Evolutionary conservation across 768 basidiomycete genomes (phyloP).

Genomic region (Tulasnella sp.): DNA sequence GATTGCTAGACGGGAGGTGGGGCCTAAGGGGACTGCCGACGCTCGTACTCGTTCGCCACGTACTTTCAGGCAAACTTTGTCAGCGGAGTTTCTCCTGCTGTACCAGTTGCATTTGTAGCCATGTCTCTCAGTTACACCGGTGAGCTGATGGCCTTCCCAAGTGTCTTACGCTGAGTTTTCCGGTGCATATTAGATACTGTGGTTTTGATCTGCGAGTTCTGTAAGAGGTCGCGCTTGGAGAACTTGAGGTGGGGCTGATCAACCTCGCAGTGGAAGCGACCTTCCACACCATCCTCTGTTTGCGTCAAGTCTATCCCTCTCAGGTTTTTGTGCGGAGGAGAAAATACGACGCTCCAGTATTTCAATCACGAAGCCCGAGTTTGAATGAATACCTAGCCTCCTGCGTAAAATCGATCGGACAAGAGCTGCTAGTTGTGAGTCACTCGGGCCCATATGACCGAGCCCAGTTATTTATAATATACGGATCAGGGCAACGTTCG

Average conservation of each 20-base stretch:
- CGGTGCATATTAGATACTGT: slow-evolving; percentile 9
- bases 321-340: slow-evolving; percentile 82
- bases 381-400: slow-evolving; percentile 88
- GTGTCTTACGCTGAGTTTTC: background rate
- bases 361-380: slow-evolving; percentile 85
- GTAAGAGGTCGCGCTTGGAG: slow-evolving; percentile 2
- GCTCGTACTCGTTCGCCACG: too few species aligned
- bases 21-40: background rate
- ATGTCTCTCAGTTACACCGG: slow-evolving; percentile 23
- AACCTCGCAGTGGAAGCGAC: slow-evolving; percentile 76
- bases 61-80: too few species aligned
- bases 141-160: background rate
- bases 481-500: slow-evolving; percentile 64
- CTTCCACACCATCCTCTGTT: slow-evolving; percentile 86
- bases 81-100: background rate
- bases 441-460: slow-evolving; percentile 18
- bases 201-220: slow-evolving; percentile 24
- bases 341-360: slow-evolving; percentile 88
- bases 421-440: slow-evolving; percentile 65
- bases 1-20: background rate
- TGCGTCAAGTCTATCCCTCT: slow-evolving; percentile 84
- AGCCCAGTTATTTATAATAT: background rate
- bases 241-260: background rate
- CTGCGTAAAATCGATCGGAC: slow-evolving; percentile 73
- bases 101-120: background rate